Evolutionary conservation across 306 rosid species (phyloP).

Genomic region (Castanospermum australe): DNA sequence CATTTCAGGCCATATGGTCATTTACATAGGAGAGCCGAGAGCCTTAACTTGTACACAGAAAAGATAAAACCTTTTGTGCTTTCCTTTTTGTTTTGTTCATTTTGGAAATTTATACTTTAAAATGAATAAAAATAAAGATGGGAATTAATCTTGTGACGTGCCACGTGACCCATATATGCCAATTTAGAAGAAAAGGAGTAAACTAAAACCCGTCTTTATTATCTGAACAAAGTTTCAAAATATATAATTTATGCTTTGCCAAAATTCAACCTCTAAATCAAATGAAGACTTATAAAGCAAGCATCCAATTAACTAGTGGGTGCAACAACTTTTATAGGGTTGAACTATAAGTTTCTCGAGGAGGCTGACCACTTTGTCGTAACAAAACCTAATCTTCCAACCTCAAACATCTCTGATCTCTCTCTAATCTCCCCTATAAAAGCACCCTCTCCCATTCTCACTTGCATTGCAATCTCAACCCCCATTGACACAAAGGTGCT

Average conservation of each 20-base stretch:
- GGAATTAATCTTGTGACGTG: not conserved
- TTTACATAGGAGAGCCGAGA: too few relatives aligned
- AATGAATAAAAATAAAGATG: not conserved
- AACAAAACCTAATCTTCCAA: constrained; percentile 76
- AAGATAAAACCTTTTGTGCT: not conserved
- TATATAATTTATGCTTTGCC: constrained; percentile 24
- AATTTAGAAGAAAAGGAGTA: not conserved
- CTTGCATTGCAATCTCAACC: constrained; percentile 24
- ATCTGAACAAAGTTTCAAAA: constrained; percentile 14
- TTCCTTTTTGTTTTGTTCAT: constrained; percentile 1
- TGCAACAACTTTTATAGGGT: constrained; percentile 82
- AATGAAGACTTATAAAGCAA: constrained; percentile 67
- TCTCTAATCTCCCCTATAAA: constrained; percentile 43
- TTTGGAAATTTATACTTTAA: constrained; percentile 14
- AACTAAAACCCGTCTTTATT: not conserved
- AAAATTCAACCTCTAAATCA: constrained; percentile 40
- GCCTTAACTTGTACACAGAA: constrained; percentile 7
- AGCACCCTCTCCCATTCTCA: constrained; percentile 26
- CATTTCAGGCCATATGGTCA: not conserved
- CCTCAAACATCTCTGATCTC: constrained; percentile 42
- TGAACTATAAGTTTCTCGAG: constrained; percentile 62
- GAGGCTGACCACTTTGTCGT: constrained; percentile 30
- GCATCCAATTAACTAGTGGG: constrained; percentile 69
- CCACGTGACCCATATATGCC: not conserved
- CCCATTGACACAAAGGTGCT: not conserved